A percentile compares a stretch with the other conserved stretches of the same genome.
Conservation (phyloP, 371 early-diverging fungal genomes). For the Phascolomyces articulosus region DNA sequence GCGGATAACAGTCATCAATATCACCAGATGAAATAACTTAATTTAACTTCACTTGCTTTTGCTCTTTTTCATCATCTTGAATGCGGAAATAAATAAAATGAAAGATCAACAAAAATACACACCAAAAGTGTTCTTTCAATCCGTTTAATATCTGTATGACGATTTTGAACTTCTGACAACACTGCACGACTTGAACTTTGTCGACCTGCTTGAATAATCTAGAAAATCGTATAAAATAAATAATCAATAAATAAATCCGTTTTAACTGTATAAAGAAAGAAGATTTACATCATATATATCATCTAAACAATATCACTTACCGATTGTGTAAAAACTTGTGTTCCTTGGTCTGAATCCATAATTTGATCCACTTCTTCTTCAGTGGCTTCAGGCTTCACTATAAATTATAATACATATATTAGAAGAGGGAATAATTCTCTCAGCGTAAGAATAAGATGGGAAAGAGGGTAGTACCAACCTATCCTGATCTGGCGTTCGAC, state of each 20-base stretch:
- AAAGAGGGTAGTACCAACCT: slow-evolving; percentile 50
- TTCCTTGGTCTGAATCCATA: slow-evolving; percentile 67
- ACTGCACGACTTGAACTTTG: slow-evolving; percentile 73
- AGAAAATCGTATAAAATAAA: too few relatives aligned
- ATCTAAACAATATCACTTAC: slow-evolving; percentile 42
- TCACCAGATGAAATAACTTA: slow-evolving; percentile 43
- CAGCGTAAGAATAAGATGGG: neutral
- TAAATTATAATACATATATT: neutral
- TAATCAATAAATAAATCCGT: neutral
- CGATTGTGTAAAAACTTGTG: slow-evolving; percentile 78
- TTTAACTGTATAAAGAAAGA: neutral
- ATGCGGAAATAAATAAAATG: neutral
- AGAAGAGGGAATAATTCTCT: neutral
- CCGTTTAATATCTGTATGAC: slow-evolving; percentile 80
- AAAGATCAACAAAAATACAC: neutral
- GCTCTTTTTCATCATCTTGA: too few relatives aligned
- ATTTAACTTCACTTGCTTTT: too few relatives aligned
- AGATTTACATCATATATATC: neutral
- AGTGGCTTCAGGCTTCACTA: slow-evolving; percentile 79
- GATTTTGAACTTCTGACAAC: slow-evolving; percentile 75
- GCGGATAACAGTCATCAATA: slow-evolving; percentile 27
- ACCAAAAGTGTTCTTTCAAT: slow-evolving; percentile 81
- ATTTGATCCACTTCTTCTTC: slow-evolving; percentile 76
- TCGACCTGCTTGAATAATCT: slow-evolving; percentile 71
- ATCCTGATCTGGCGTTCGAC: slow-evolving; percentile 86